A percentile compares a stretch with the other conserved stretches of the same genome.
Evolutionary conservation across 2,329 filamentous ascomycete genomes (phyloP).

Genomic region (Fonsecaea monophora): DNA sequence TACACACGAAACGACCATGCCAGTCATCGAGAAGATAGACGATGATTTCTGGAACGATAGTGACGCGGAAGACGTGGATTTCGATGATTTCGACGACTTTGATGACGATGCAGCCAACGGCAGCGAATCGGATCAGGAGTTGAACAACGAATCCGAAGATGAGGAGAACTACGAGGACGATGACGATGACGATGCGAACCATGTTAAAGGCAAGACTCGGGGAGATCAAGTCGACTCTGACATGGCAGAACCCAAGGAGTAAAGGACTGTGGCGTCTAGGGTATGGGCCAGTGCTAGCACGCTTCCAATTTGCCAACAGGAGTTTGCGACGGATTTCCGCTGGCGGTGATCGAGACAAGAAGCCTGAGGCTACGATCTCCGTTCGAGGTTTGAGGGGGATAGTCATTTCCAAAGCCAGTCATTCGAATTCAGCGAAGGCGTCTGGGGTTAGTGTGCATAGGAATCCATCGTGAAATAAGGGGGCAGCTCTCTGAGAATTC

Average conservation of each 20-base stretch:
- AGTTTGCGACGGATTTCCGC: neutral
- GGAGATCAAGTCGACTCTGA: constrained; percentile 37
- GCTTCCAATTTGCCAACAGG: neutral
- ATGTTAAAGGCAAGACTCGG: constrained; percentile 34
- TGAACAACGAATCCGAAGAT: constrained; percentile 65
- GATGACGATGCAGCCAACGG: constrained; percentile 59
- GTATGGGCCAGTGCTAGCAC: neutral
- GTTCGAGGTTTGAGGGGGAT: neutral
- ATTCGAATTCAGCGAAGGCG: constrained; percentile 33
- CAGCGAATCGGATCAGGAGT: constrained; percentile 45
- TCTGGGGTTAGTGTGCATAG: constrained; percentile 22
- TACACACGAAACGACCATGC: constrained; percentile 67
- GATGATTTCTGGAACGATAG: constrained; percentile 83
- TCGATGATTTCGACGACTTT: constrained; percentile 57
- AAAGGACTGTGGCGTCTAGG: neutral
- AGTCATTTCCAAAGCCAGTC: constrained; percentile 6
- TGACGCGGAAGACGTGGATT: constrained; percentile 67
- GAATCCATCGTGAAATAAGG: neutral
- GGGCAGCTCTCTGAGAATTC: constrained; percentile 7
- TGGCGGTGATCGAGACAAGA: neutral
- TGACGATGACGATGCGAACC: constrained; percentile 28
- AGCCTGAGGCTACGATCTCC: neutral
- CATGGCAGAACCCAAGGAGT: constrained; percentile 37
- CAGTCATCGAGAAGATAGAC: constrained; percentile 67
- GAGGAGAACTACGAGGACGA: constrained; percentile 50